Base-by-base conservation (phyloP, 257 asterid genomes). In the Penstemon eatonii region DNA sequence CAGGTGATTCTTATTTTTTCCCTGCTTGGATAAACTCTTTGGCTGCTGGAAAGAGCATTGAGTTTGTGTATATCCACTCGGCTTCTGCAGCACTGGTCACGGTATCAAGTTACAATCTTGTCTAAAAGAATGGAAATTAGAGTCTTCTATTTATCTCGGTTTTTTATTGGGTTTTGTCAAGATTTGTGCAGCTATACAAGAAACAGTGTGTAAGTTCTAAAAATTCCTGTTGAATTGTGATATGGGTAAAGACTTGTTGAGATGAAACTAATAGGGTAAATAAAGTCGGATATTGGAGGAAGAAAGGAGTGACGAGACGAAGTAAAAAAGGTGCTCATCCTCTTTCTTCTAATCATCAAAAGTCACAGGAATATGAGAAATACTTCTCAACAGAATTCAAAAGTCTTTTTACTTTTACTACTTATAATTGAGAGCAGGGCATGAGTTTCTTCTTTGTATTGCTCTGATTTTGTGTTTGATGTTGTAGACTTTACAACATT, bases 261-360 rank as follows among this genome's bases (percentile, higher is more conserved):
- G 72, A 75, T 73, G 72, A 76, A 39, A 49, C 43, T 69, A 25
- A 9, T 6, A 77, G 83, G 76, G 64, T 72, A 65, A 78, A 80
- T 83, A 81, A 77, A 88, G 85, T 78, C 46, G 79, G 70, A 65
- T 82, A 71, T 61, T 44, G 90, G 92, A 74, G 33, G 84, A 74
- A 80, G 96, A 88, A 86, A 86, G 85, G 95, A 86, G 97, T 60
- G 97, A 90, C 80, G 97, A 83, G 96, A 88, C 83, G 59, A 79
- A 68, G 76, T 62, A 70, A 74, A 71, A 68, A 50, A 67, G 76
- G 93, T 78, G 96, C 96, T 90, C 89, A 81, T 90, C 96, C 99
- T 93, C 97, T 87, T 88, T 90, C 97, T 82, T 86, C 80, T 85
- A 84, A 76, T 51, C 78, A 69, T 81, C 81, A 74, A 71, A 81